Percentiles rank a stretch among this genome's conserved stretches.
phyloP scores from a whole-genome alignment of 441 rosid genomes.

The Eugenia klotzschiana region DNA sequence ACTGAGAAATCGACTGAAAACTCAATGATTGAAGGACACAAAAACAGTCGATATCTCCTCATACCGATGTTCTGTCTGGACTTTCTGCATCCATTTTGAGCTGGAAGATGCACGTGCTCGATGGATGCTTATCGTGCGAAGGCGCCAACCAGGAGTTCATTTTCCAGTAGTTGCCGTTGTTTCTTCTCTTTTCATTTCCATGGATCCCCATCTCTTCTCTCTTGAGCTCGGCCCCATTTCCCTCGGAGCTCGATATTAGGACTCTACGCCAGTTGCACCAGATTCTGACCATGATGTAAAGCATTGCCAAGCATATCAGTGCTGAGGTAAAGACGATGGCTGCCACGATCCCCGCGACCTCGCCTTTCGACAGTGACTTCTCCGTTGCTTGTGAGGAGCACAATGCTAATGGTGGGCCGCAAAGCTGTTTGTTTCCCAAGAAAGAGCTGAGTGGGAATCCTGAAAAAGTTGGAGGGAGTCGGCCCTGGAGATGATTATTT shows the following conservation, averaged over 20 bases:
- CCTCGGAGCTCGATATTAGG: slow-evolving; percentile 17
- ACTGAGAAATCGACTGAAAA: background rate
- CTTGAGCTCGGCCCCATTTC: slow-evolving; percentile 14
- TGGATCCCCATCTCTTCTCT: slow-evolving; percentile 5
- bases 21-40: background rate
- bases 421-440: slow-evolving; percentile 36
- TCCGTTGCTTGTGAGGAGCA: slow-evolving; percentile 18
- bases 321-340: slow-evolving; percentile 51
- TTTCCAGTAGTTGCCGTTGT: slow-evolving; percentile 7
- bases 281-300: slow-evolving; percentile 53
- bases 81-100: slow-evolving; percentile 2
- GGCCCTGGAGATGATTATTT: slow-evolving; percentile 54
- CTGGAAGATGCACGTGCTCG: slow-evolving; percentile 6
- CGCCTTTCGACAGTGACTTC: slow-evolving; percentile 23
- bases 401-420: slow-evolving; percentile 45
- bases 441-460: slow-evolving; percentile 49
- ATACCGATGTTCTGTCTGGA: background rate
- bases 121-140: background rate
- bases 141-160: background rate
- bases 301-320: slow-evolving; percentile 41
- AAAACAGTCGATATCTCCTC: background rate
- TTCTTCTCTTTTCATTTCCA: slow-evolving; percentile 7
- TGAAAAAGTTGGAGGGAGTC: slow-evolving; percentile 41
- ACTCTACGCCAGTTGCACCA: slow-evolving; percentile 57
- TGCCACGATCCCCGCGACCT: slow-evolving; percentile 26